Base-by-base conservation (phyloP, 495 filamentous ascomycete species). In the Neurospora sp. region DNA sequence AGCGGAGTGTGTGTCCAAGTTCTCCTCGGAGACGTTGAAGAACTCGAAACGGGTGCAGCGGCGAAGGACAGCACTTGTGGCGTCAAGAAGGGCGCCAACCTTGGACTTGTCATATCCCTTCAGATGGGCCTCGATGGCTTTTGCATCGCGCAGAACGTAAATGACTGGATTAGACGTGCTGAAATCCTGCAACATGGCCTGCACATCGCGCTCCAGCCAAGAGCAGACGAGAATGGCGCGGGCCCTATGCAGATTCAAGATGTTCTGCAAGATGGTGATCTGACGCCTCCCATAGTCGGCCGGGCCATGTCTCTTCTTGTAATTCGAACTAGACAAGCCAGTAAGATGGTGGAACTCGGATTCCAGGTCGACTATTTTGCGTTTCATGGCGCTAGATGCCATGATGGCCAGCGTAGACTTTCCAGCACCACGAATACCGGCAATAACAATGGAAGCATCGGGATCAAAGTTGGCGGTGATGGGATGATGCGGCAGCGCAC, bases 371-470 rank as follows among this genome's bases (percentile, higher is more conserved):
- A 92, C 85, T 38, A 92, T 82, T 53, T 88, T 87, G 16, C 90
- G 85, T 11, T 87, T 86, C 69, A 89, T 87, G 40, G 88, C 86
- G 5, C 88, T 87, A 0, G 91, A 89, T 2, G 89, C 86, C 20
- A 93, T 90, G 69, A 93, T 86, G 0, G 88, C 91, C 12, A 93
- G 83, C 41, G 89, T 91, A 3, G 90, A 89, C 75, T 92, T 93
- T 10, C 91, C 91, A 5, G 89, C 88, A 1, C 91, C 90, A 14
- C 89, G 88, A 53, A 91, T 86, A 4, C 91, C 91, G 40, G 90
- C 85, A n/a, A 93, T 81, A 2, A 91, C 86, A 39, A 93, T 87
- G 1, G 91, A 92, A 1, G 89, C 87, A 76, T 88, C 84, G 3
- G 83, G 79, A 61, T 83, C 80, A 78, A 91, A 91, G 10, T 44